A percentile compares a stretch with the other conserved stretches of the same genome.
phyloP scores from a whole-genome alignment of 23 red algal genomes.

The Cyanidioschyzon merolae region DNA sequence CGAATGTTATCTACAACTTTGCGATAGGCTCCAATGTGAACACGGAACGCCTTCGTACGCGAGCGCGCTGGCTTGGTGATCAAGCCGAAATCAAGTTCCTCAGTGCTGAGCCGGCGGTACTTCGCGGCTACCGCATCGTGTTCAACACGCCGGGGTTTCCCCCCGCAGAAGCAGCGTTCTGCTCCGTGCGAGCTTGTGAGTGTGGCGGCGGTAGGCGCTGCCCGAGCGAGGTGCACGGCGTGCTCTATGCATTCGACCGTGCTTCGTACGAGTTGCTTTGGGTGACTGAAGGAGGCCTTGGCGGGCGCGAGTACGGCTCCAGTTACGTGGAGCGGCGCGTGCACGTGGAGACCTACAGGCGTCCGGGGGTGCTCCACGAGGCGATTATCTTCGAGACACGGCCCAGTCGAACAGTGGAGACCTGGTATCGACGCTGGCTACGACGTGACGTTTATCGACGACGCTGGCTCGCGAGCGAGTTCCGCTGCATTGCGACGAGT shows the following conservation, averaged over 20 bases:
- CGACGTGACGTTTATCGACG: not conserved
- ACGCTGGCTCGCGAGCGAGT: conserved; percentile 1
- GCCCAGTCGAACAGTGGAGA: not conserved
- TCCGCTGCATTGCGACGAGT: not conserved
- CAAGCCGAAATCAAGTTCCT: not conserved
- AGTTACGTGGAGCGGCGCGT: conserved; percentile 9
- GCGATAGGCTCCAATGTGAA: conserved; percentile 1
- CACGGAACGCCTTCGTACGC: not conserved
- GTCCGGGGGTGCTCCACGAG: not conserved
- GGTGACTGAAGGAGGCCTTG: conserved; percentile 11
- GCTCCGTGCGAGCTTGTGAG: not conserved
- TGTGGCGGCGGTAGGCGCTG: not conserved
- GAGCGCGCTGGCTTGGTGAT: not conserved
- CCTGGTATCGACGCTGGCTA: not conserved
- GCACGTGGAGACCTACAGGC: not conserved
- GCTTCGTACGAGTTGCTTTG: not conserved
- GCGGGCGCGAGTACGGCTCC: not conserved
- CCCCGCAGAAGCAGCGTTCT: not conserved
- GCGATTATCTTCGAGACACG: conserved; percentile 11
- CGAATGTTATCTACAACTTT: not conserved
- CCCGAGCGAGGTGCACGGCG: conserved; percentile 5
- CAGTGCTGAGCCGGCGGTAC: conserved; percentile 11
- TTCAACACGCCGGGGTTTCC: conserved; percentile 19
- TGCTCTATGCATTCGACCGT: conserved; percentile 6
- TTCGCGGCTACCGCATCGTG: conserved; percentile 6